phyloP scores from a whole-genome alignment of 768 basidiomycete genomes.

The Naganishia vishniacii region DNA sequence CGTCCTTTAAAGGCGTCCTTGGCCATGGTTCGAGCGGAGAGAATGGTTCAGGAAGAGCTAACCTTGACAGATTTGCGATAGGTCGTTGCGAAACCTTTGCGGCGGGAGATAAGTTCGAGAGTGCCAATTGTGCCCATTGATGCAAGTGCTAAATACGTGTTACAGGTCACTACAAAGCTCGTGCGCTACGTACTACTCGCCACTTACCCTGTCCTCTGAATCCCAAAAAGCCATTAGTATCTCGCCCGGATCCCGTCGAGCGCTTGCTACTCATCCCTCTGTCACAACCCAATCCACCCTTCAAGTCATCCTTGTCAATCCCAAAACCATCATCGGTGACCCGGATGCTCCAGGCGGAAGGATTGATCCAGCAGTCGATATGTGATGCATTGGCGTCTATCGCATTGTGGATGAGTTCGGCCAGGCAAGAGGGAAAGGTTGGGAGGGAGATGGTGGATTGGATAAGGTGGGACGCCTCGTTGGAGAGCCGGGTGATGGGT shows the following conservation, averaged over 20 bases:
- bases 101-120: conserved; percentile 68
- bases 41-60: not conserved
- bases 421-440: conserved; percentile 52
- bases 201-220: conserved; percentile 83
- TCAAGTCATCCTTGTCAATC: conserved; percentile 60
- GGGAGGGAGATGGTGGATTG: conserved; percentile 12
- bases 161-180: not conserved
- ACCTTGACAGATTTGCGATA: conserved; percentile 17
- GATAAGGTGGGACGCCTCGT: conserved; percentile 1
- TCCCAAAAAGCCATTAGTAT: conserved; percentile 56
- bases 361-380: conserved; percentile 67
- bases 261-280: conserved; percentile 52
- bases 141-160: conserved; percentile 61
- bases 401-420: conserved; percentile 79
- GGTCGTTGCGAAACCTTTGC: not conserved
- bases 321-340: conserved; percentile 77
- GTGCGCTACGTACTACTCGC: too few relatives aligned
- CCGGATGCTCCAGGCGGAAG: conserved; percentile 73
- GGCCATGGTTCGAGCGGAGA: conserved; percentile 55
- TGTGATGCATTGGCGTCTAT: conserved; percentile 69
- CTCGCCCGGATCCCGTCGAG: not conserved
- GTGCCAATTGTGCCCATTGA: conserved; percentile 74
- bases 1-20: too few relatives aligned
- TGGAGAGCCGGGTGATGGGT: not conserved
- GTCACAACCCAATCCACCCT: conserved; percentile 61